Evolutionary conservation across 768 basidiomycete species (phyloP), one percentile per base, ranked within the genome.

Genomic region (Lactarius vividus): DNA sequence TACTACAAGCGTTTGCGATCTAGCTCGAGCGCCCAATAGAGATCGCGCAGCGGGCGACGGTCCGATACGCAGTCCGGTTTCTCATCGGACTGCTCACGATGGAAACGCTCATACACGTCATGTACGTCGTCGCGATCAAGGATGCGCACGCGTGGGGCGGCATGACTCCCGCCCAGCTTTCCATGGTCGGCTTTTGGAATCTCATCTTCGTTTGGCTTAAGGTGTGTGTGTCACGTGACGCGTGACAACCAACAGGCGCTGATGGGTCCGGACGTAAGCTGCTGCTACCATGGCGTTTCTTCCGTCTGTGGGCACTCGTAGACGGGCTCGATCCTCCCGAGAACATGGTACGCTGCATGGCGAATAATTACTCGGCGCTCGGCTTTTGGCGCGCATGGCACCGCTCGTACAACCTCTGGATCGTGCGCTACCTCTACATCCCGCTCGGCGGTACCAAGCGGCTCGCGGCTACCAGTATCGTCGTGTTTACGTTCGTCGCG

Each of bases 381-480:
- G 94, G 94, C 0, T 98, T 99, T 76, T 98, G 97, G 97, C 78
- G 94, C 68, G 89, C 88, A 69, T 98, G 96, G 97, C 96, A 98
- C 74, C 82, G 97, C 9, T 93, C 91, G 68, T 98, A 95, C 77
- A 99, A 98, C 73, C 83, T 97, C 16, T 98, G 96, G 97, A 81
- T 96, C 55, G 85, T 94, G 42, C 82, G 96, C 92, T 94, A 76
- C 2, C 92, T 98, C 63, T 98, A 98, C 76, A 79, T 98, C 18
- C 96, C 97, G 0, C 79, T 98, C 18, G 96, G 95, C 18, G 97
- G 96, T 2, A 74, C 83, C 6, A 76, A 79, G 52, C 81, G 82
- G 56, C 74, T 79, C 2, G 71, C 88, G 7, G 57, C 89, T 28
- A 88, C 96, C 49, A 91, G 86, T 0, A 67, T 88, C 11, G 77